Base-by-base conservation (phyloP, 2,329 filamentous ascomycete genomes). In the Lachnellula cervina region DNA sequence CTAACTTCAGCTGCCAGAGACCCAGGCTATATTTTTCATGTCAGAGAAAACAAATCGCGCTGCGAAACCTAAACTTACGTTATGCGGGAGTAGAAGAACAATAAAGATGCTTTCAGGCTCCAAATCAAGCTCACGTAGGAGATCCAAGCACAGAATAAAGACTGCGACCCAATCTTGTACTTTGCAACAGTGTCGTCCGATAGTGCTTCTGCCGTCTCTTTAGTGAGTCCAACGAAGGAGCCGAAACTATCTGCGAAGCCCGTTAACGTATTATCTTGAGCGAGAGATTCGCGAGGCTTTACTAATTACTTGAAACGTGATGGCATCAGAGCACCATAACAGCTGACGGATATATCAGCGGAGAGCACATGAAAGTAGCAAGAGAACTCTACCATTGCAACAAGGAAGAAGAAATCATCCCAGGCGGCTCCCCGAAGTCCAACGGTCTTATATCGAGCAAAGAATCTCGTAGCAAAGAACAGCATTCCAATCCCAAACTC, bases 81-180 rank as follows among this genome's bases (percentile, higher is more conserved):
- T 14, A 52, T 32, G 6, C 50, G 40, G 13, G 25, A 45, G 9
- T 52, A 52, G 11, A 52, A 45, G 16, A 17, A 28, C 38, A 52
- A 23, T 14, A 52, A 32, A 16, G 45, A 40, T 23, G 40, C 50
- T 19, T 52, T 52, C 11, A 52, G 42, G 6, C 8, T 16, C 50
- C 50, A 52, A 9, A 42, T 52, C 23, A 52, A 34, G 23, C 23
- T 21, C 7, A 52, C 45, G n/a, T 52, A 52, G 25, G 40, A 52
- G 9, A 52, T 38, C 50, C 50, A 52, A 19, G 50, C 50, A 8
- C 17, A 8, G 19, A 52, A 52, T 23, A 52, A 37, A 11, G 25
- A 25, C n/a, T 52, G 35, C 25, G 40, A 25, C 4, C 50, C 50
- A 16, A 52, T 37, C 23, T 28, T 23, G 28, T 21, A 52, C 9